phyloP scores from a whole-genome alignment of 176 grass and related monocot species.

The Bolboschoenus planiculmis region DNA sequence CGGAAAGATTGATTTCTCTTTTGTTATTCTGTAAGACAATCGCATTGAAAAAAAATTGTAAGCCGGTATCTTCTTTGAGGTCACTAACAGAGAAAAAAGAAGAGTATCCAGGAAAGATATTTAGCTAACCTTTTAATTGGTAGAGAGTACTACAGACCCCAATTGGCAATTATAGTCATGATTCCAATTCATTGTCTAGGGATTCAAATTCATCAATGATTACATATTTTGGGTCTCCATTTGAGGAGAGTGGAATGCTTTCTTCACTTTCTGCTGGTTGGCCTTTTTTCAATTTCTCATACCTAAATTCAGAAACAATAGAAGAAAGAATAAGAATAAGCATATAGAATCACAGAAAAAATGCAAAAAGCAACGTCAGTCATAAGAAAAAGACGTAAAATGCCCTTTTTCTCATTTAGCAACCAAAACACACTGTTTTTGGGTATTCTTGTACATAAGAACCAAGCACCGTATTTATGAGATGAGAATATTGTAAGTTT shows the following conservation, averaged over 20 bases:
- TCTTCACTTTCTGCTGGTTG: conserved; percentile 45
- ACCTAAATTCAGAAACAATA: conserved; percentile 44
- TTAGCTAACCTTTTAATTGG: conserved; percentile 1
- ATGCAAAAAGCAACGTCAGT: too few species aligned
- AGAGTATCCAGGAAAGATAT: background rate
- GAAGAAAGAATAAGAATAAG: conserved; percentile 15
- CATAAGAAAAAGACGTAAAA: too few species aligned
- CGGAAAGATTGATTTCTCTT: background rate
- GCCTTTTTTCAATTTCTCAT: conserved; percentile 78
- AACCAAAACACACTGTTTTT: background rate
- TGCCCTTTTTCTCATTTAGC: background rate
- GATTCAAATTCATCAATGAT: conserved; percentile 82
- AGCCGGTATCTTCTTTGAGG: background rate
- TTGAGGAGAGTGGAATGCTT: conserved; percentile 32
- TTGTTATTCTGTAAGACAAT: background rate
- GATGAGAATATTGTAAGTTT: background rate
- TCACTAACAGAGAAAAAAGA: background rate
- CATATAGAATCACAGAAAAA: conserved; percentile 2
- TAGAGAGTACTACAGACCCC: background rate
- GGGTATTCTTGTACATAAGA: background rate
- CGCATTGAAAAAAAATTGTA: background rate
- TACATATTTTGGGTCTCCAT: conserved; percentile 76
- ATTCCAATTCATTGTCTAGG: conserved; percentile 29
- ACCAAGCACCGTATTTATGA: background rate
- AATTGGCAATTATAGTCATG: conserved; percentile 31